Base-by-base conservation (phyloP, 169 alveolate genomes). In the Cryptosporidium tyzzeri region DNA sequence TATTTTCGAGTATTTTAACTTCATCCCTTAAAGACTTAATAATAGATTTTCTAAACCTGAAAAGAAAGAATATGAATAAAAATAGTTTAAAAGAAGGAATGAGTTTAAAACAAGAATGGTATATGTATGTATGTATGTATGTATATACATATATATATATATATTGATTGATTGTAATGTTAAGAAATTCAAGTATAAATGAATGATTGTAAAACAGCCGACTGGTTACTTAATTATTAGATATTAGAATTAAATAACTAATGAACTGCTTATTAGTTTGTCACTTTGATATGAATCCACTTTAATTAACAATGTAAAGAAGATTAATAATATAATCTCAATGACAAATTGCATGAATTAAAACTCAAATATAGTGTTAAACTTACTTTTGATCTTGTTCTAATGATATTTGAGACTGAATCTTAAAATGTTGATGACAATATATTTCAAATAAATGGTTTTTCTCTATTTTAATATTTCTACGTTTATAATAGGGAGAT, bases 181-280 rank as follows among this genome's bases (percentile, higher is more conserved):
- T 67, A 16, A 18, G 3, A 59, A 10, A 16, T 59, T 14, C 10
- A 26, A 26, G 26, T 18, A 31, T n/a, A 35, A 67, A 23, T 41
- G 16, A 16, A 23, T 8, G 2, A 44, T 0, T 80, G 89, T 80
- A 44, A 37, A 45, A 41, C 89, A 80, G 89, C 89, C 89, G 89
- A 80, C 89, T 80, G 89, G 89, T 80, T 80, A 53, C 33, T 35
- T 41, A 80, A 80, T 80, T 35, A 44, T 44, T 14, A n/a, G 12
- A 8, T 37, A 65, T 12, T 16, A n/a, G 50, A 80, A 80, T 53
- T 62, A 80, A 62, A 80, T 53, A 80, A 80, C 89, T 80, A 80
- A 80, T 80, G 89, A 80, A 80, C 89, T 61, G 89, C 35, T 37
- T 33, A n/a, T 65, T n/a, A 65, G 21, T 65, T 29, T 65, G 16